Evolutionary conservation across 495 filamentous ascomycete genomes (phyloP).

Genomic region (Ascodesmis nigricans): DNA sequence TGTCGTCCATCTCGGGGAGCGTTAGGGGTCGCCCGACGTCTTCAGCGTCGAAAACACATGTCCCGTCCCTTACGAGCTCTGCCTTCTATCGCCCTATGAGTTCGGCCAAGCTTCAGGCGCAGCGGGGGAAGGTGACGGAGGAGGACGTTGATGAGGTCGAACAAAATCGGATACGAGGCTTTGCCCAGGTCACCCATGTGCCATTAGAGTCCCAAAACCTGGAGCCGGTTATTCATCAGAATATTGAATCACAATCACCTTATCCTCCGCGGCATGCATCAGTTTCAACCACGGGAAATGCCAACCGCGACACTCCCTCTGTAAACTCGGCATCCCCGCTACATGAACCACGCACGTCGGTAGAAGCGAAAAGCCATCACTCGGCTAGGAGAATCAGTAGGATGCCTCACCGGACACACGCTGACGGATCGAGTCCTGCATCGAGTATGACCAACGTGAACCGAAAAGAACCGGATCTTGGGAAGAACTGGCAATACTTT

Average conservation of each 20-base stretch:
- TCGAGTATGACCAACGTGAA: conserved; percentile 19
- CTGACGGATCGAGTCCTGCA: conserved; percentile 12
- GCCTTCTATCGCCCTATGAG: conserved; percentile 96
- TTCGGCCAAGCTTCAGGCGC: conserved; percentile 80
- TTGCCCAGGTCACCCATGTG: conserved; percentile 13
- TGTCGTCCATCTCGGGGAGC: conserved; percentile 21
- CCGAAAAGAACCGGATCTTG: conserved; percentile 28
- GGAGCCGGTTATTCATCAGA: background rate
- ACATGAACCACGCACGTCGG: no score
- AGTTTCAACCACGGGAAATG: conserved; percentile 42
- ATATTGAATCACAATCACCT: conserved; percentile 5
- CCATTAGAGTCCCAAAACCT: conserved; percentile 4
- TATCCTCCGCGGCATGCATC: conserved; percentile 12
- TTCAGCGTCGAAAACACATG: conserved; percentile 59
- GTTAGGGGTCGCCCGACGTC: conserved; percentile 33
- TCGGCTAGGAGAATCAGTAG: no score
- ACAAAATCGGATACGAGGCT: conserved; percentile 20
- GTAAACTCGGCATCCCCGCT: conserved; percentile 22
- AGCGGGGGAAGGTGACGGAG: conserved; percentile 35
- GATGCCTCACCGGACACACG: conserved; percentile 14
- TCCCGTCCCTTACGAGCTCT: conserved; percentile 66
- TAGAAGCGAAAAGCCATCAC: no score
- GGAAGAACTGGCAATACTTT: conserved; percentile 77
- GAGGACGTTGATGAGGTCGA: conserved; percentile 24
- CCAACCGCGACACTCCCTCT: conserved; percentile 11